Evolutionary conservation across 441 rosid species (phyloP), one percentile per base, ranked within the genome.

Genomic region (Theobroma grandiflorum): DNA sequence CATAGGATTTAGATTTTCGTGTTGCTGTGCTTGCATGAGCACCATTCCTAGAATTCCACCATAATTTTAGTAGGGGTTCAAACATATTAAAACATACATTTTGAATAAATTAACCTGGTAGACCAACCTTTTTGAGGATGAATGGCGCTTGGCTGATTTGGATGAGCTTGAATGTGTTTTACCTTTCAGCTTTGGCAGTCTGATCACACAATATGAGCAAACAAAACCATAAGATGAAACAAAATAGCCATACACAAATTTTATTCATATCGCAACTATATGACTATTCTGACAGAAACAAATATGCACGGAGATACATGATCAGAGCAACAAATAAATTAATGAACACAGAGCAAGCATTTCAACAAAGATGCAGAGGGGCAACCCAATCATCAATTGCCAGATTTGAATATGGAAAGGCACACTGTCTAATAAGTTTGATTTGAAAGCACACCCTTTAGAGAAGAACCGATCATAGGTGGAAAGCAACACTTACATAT

Each of bases 401-500:
- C 26, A 38, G 47, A 65, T 16, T 38, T 2, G 10, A 18, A 8
- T 6, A 16, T 16, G 22, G 75, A 2, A 31, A 31, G 20, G 20
- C 20, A 35, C 14, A 43, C 53, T 40, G 38, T 49, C 15, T 52
- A 45, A 38, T 58, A 22, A 22, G 15, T 9, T 3, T 38, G 57
- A 20, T 15, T 76, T 45, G 55, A 70, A 50, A 20, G 45, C 14
- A 81, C 22, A 12, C 65, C 58, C 8, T n/a, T 50, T 26, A 55
- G 47, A 38, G 33, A 63, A 67, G 42, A 71, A 50, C 2, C 14
- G 40, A 35, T 18, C 10, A 65, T 14, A 12, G 49, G 62, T 22
- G 31, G 75, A 45, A 45, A 65, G 45, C 58, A 76, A 70, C 26
- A 87, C 95, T 86, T 84, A 93, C 95, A 70, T 18, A 45, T 80